Conservation (phyloP, 441 rosid species). For the Flueggea neowawraea region DNA sequence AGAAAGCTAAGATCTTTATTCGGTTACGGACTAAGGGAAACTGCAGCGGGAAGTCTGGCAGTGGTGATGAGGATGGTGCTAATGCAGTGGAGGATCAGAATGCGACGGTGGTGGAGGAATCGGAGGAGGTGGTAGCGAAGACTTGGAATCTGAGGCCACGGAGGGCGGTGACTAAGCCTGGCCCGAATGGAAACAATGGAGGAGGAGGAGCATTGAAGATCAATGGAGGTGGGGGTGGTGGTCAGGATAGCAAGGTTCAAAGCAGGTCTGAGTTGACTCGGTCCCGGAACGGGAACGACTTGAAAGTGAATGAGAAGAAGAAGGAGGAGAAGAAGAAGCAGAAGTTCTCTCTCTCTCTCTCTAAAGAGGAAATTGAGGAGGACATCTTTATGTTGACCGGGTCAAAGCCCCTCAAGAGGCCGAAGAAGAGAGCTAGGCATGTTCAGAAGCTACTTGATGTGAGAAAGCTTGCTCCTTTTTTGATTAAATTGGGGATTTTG, state of each 20-base stretch:
- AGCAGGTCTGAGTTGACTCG: slow-evolving; percentile 27
- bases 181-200: neutral
- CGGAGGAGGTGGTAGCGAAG: slow-evolving; percentile 43
- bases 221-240: slow-evolving; percentile 17
- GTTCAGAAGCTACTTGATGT: slow-evolving; percentile 47
- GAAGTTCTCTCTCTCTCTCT: slow-evolving; percentile 27
- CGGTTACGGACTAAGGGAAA: slow-evolving; percentile 36
- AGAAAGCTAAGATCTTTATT: slow-evolving; percentile 45
- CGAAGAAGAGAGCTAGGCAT: slow-evolving; percentile 29
- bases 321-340: slow-evolving; percentile 28
- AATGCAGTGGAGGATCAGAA: slow-evolving; percentile 15
- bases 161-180: slow-evolving; percentile 20
- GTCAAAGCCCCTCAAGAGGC: slow-evolving; percentile 29
- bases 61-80: neutral
- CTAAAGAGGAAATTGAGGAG: slow-evolving; percentile 35
- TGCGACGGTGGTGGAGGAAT: slow-evolving; percentile 16
- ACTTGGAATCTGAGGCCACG: slow-evolving; percentile 68
- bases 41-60: neutral
- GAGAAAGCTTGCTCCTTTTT: slow-evolving; percentile 2
- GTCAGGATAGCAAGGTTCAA: slow-evolving; percentile 26
- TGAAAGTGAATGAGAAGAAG: slow-evolving; percentile 14
- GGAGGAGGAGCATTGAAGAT: slow-evolving; percentile 23
- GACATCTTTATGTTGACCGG: slow-evolving; percentile 31
- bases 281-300: slow-evolving; percentile 25
- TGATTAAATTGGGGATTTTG: no score